Conservation (phyloP, 306 rosid genomes). For the Ormosia emarginata region DNA sequence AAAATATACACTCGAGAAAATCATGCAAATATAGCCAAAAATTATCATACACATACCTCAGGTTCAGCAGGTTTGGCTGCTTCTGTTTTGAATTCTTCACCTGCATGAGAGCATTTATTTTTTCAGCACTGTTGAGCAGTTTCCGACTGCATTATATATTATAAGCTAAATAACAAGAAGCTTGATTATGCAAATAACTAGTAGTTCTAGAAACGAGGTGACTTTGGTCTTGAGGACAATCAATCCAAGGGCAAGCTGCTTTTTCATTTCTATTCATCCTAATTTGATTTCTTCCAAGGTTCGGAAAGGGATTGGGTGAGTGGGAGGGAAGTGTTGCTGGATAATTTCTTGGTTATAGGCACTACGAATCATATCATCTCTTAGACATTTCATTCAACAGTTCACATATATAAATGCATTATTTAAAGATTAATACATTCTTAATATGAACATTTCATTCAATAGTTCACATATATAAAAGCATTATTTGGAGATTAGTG, state of each 20-base stretch:
- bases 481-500: too few species aligned
- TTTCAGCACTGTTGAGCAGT: neutral
- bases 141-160: neutral
- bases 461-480: too few species aligned
- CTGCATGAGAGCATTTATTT: slow-evolving; percentile 39
- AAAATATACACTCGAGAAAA: neutral
- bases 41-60: slow-evolving; percentile 31
- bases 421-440: too few species aligned
- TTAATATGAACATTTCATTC: too few species aligned
- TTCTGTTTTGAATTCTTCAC: slow-evolving; percentile 76
- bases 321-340: neutral
- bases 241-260: neutral
- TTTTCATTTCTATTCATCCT: neutral
- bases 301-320: neutral
- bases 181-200: neutral
- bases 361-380: too few species aligned
- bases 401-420: too few species aligned
- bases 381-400: too few species aligned
- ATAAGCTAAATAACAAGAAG: neutral
- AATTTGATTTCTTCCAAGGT: neutral
- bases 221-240: neutral
- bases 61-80: slow-evolving; percentile 63
- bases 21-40: neutral
- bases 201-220: neutral
- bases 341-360: too few species aligned